Percentiles rank a stretch among this genome's conserved stretches.
Evolutionary conservation across 768 basidiomycete species (phyloP).

Genomic region (Russula compacta): DNA sequence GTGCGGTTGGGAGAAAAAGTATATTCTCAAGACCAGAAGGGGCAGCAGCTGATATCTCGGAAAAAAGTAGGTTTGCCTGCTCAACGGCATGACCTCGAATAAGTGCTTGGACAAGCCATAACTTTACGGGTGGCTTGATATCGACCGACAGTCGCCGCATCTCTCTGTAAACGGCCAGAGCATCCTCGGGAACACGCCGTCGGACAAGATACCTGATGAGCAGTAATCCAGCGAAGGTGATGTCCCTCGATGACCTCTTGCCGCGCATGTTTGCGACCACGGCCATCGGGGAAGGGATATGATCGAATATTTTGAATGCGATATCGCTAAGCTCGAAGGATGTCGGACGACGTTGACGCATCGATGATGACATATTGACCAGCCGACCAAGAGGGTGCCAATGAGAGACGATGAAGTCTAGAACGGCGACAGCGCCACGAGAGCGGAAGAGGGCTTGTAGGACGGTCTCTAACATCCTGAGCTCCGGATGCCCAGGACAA

Average conservation of each 20-base stretch:
- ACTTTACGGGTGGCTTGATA: neutral
- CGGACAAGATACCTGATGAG: conserved; percentile 12
- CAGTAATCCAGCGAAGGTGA: conserved; percentile 2
- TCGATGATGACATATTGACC: conserved; percentile 1
- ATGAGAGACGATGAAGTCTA: conserved; percentile 10
- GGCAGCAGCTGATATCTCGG: conserved; percentile 23
- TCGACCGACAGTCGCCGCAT: conserved; percentile 10
- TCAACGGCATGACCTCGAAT: conserved; percentile 24
- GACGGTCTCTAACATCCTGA: conserved; percentile 9
- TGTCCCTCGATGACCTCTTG: neutral
- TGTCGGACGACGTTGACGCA: neutral
- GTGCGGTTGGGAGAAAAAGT: conserved; percentile 32
- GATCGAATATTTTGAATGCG: conserved; percentile 8
- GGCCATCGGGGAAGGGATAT: conserved; percentile 6
- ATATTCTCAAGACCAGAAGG: conserved; percentile 8
- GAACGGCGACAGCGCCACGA: conserved; percentile 11
- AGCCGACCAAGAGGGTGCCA: conserved; percentile 8
- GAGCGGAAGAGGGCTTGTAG: conserved; percentile 6
- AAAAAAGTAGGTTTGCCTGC: conserved; percentile 38
- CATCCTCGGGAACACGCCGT: conserved; percentile 17
- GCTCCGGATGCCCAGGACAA: neutral
- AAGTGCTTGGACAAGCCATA: conserved; percentile 16
- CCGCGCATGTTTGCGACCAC: conserved; percentile 4
- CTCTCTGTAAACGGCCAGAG: conserved; percentile 14
- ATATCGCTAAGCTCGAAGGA: neutral